Base-by-base conservation (phyloP, 1,284 basidiomycete genomes). In the Schizophyllum commune region DNA sequence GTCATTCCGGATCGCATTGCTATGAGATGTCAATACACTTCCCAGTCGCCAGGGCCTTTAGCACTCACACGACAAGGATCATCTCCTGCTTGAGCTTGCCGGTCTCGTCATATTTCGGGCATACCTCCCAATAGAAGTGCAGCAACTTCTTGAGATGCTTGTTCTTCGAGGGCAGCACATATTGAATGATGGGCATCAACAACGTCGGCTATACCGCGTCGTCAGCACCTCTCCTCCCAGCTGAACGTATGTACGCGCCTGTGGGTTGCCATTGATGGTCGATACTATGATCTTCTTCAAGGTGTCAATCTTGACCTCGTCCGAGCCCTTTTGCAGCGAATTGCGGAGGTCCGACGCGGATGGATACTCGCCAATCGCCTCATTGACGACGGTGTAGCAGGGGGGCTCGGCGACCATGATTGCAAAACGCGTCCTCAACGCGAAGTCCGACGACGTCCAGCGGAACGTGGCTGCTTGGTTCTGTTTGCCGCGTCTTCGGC, bases 1-100 rank as follows among this genome's bases (percentile, higher is more conserved):
- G 79, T 99, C 96, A 75, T 98, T 98, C 65, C 96, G 91, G 73
- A 98, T 94, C 57, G 96, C 96, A 71, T 98, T 98, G 70, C 94
- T 95, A 70, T 39, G 60, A 55, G 32, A 1, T 61, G 56, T 71
- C 67, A 61, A 60, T 52, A 62, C 57, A 52, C 52, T 65, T 22
- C 52, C 5, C 53, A 19, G 32, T 56, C 32, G 54, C 56, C 21
- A 58, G 53, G 33, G 60, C 56, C 33, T 39, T 27, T 27, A 27
- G 33, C 2, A 85, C 91, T 71, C 73, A 96, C 93, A 96, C 96
- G 56, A 99, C 96, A 56, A 99, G 84, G 70, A 99, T 99, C 97
- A 99, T 99, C 79, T 99, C 97, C 77, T 99, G 97, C 83, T 98
- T 98, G 69, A 99, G 79, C 78, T 98, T 98, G 61, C 97, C 97